Percentiles rank a stretch among this genome's conserved stretches.
phyloP scores from a whole-genome alignment of 192 early-diverging fungal genomes.

The Podila minutissima region DNA sequence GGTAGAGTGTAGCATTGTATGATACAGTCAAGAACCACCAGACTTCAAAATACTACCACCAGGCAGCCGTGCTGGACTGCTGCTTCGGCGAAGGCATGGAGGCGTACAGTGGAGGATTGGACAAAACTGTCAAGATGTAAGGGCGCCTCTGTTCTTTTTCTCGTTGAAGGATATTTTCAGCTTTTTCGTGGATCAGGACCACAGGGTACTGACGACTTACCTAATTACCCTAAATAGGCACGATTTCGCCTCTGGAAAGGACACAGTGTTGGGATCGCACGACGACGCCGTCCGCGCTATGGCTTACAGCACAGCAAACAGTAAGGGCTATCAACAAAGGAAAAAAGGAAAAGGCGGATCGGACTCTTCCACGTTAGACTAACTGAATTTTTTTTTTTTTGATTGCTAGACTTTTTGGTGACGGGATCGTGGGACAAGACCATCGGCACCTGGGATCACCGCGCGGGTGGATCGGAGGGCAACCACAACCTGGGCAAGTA shows the following conservation, averaged over 20 bases:
- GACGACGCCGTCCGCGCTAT: slow-evolving; percentile 81
- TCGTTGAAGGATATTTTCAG: background rate
- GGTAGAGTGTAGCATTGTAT: slow-evolving; percentile 83
- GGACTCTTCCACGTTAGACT: background rate
- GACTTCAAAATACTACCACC: slow-evolving; percentile 64
- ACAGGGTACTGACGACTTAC: background rate
- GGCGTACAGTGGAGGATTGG: slow-evolving; percentile 82
- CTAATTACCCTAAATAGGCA: slow-evolving; percentile 50
- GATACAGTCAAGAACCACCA: slow-evolving; percentile 74
- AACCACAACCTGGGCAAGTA: slow-evolving; percentile 46
- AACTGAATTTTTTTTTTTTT: background rate
- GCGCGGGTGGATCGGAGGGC: slow-evolving; percentile 50
- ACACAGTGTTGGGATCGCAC: slow-evolving; percentile 77
- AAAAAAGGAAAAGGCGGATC: background rate
- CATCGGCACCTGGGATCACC: slow-evolving; percentile 81
- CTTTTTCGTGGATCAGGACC: background rate
- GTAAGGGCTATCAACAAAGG: slow-evolving; percentile 25
- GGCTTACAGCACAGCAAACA: slow-evolving; percentile 62
- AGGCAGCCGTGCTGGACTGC: slow-evolving; percentile 81
- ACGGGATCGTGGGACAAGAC: slow-evolving; percentile 96
- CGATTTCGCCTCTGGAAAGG: slow-evolving; percentile 67
- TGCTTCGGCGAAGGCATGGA: slow-evolving; percentile 71
- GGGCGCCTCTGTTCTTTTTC: background rate
- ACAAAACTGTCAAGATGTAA: slow-evolving; percentile 72
- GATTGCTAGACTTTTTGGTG: slow-evolving; percentile 66